A percentile compares a stretch with the other conserved stretches of the same genome.
phyloP scores from a whole-genome alignment of 78 protist species.

The Polysphondylium violaceum region DNA sequence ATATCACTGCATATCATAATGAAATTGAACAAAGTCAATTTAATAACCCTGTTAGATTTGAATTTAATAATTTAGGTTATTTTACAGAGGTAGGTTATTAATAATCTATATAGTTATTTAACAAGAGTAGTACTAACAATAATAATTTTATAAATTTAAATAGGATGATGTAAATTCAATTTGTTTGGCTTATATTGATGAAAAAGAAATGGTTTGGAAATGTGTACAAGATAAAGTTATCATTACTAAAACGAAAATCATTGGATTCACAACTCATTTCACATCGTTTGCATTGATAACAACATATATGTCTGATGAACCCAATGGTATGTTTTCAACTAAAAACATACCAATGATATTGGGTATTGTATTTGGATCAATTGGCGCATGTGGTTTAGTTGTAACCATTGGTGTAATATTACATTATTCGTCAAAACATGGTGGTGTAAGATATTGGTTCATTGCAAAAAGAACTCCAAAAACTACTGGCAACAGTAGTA shows the following conservation, averaged over 20 bases:
- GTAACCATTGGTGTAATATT: slow-evolving; percentile 21
- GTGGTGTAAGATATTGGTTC: slow-evolving; percentile 51
- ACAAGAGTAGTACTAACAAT: neutral
- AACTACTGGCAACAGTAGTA: too few relatives aligned
- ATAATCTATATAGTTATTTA: neutral
- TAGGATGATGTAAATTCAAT: slow-evolving; percentile 3
- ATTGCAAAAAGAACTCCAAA: neutral
- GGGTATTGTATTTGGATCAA: slow-evolving; percentile 27
- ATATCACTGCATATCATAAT: slow-evolving; percentile 31
- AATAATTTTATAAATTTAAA: neutral
- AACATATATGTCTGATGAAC: neutral
- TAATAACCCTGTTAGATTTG: slow-evolving; percentile 13
- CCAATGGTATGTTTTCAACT: neutral
- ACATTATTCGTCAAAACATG: slow-evolving; percentile 59
- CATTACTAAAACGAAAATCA: neutral
- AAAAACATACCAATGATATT: neutral
- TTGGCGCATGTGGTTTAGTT: slow-evolving; percentile 5
- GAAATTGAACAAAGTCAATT: neutral
- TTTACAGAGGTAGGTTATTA: slow-evolving; percentile 13
- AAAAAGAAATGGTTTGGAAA: slow-evolving; percentile 10
- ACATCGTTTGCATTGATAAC: slow-evolving; percentile 71
- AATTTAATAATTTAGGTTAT: slow-evolving; percentile 1
- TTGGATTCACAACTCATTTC: slow-evolving; percentile 60
- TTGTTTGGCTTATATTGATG: slow-evolving; percentile 39
- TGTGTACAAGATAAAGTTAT: slow-evolving; percentile 8